Evolutionary conservation across 2,329 filamentous ascomycete species (phyloP).

Genomic region (Botryotinia convoluta): DNA sequence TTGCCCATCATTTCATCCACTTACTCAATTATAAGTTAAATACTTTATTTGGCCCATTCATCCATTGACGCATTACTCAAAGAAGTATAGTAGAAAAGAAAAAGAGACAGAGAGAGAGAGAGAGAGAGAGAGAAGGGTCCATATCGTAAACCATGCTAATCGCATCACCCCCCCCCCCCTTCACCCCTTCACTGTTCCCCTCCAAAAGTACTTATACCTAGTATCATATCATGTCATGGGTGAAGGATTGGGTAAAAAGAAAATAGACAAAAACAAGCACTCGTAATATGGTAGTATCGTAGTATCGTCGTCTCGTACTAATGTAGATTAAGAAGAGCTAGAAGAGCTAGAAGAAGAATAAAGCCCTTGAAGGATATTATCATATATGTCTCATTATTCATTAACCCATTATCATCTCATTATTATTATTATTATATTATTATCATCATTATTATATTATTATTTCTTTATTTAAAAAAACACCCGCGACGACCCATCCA

Average conservation of each 20-base stretch:
- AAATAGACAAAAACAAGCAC: background rate
- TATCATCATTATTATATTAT: background rate
- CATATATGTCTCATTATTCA: background rate
- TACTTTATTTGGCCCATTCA: background rate
- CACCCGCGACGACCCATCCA: constrained; percentile 11
- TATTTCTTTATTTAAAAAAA: background rate
- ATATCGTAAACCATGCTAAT: constrained; percentile 13
- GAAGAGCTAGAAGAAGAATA: background rate
- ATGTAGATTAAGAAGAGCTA: constrained; percentile 7
- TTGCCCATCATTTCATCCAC: constrained; percentile 3
- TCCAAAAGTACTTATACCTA: constrained; percentile 4
- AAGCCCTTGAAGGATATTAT: background rate
- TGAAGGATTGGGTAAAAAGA: constrained; percentile 4
- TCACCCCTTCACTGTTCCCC: background rate
- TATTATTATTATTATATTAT: background rate
- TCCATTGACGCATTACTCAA: background rate
- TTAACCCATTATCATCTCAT: background rate
- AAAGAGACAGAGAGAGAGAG: too few relatives aligned
- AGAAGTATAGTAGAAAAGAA: background rate
- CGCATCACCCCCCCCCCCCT: background rate
- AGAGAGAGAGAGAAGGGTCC: background rate
- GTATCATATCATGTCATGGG: constrained; percentile 7
- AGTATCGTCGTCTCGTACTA: background rate
- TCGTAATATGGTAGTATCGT: background rate
- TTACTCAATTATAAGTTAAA: background rate